Conservation (phyloP, 352 stramenopile genomes). For the Phytophthora vignae region DNA sequence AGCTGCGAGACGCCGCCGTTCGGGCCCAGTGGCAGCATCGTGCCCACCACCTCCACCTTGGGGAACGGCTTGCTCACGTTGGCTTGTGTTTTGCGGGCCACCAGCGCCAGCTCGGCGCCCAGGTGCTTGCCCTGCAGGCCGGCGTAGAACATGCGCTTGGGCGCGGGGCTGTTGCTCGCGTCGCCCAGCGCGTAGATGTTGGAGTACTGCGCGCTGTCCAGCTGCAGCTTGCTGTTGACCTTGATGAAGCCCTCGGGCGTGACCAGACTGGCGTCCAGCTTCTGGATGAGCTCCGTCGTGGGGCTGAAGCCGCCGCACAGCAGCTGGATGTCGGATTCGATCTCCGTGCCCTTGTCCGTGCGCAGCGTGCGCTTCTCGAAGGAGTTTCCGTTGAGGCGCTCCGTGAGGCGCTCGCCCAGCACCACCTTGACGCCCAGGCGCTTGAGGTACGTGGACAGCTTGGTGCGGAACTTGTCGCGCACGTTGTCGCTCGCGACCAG, state of each 20-base stretch:
- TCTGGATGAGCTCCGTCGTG: slow-evolving; percentile 45
- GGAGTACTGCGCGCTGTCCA: slow-evolving; percentile 49
- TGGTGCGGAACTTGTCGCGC: slow-evolving; percentile 53
- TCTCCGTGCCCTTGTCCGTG: slow-evolving; percentile 57
- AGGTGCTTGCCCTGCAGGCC: slow-evolving; percentile 54
- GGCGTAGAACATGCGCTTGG: slow-evolving; percentile 54
- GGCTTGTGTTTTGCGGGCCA: slow-evolving; percentile 47
- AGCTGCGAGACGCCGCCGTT: slow-evolving; percentile 64
- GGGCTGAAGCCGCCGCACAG: slow-evolving; percentile 51
- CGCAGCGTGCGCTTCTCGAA: slow-evolving; percentile 58
- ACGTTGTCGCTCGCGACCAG: slow-evolving; percentile 49
- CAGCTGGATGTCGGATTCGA: slow-evolving; percentile 60
- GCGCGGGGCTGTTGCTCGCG: slow-evolving; percentile 52
- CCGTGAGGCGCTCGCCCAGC: slow-evolving; percentile 47
- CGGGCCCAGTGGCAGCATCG: slow-evolving; percentile 59
- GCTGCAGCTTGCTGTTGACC: slow-evolving; percentile 55
- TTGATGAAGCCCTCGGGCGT: slow-evolving; percentile 49
- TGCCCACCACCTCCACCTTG: slow-evolving; percentile 42
- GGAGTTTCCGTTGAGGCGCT: slow-evolving; percentile 43
- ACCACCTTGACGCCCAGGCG: slow-evolving; percentile 59
- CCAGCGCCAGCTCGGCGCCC: slow-evolving; percentile 40
- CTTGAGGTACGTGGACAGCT: slow-evolving; percentile 45
- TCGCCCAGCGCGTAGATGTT: slow-evolving; percentile 69
- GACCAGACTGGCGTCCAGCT: slow-evolving; percentile 45
- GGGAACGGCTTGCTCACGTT: slow-evolving; percentile 52